These are phyloP conservation scores for Achaetomium macrosporum DNA, from an alignment of 2,329 filamentous ascomycete genomes.

Conservation along the genomic window DNA sequence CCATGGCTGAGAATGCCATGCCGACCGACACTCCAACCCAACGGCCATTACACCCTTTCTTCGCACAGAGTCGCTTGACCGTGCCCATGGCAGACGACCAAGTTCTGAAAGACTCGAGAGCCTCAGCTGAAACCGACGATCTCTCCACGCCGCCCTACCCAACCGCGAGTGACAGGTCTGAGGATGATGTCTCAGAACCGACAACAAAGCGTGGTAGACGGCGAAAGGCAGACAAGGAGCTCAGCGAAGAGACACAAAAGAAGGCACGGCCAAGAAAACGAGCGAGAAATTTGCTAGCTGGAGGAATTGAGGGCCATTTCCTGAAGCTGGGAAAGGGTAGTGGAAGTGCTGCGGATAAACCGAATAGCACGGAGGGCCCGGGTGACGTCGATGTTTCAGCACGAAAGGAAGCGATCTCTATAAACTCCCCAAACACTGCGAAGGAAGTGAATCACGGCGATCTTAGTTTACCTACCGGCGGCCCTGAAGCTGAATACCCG, in stretches of 20 bases:
- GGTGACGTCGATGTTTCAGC: not conserved
- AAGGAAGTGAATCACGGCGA: not conserved
- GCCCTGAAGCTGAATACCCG: not conserved
- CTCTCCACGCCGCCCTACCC: not conserved
- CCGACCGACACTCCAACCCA: slow-evolving; percentile 9
- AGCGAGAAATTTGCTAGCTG: slow-evolving; percentile 13
- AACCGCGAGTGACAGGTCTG: not conserved
- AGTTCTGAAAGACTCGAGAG: not conserved
- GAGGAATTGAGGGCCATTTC: slow-evolving; percentile 26
- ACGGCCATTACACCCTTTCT: slow-evolving; percentile 53
- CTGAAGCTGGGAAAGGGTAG: slow-evolving; percentile 13
- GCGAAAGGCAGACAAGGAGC: slow-evolving; percentile 24
- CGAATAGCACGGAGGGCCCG: not conserved
- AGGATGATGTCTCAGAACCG: slow-evolving; percentile 11
- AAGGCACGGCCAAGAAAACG: slow-evolving; percentile 25
- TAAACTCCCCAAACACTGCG: not conserved
- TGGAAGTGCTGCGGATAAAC: slow-evolving; percentile 11
- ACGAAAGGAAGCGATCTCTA: not conserved
- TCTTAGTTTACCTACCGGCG: not conserved
- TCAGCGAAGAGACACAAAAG: slow-evolving; percentile 18
- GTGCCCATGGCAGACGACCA: not conserved
- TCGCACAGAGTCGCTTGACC: slow-evolving; percentile 30
- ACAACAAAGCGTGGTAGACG: slow-evolving; percentile 19
- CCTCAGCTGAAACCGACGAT: not conserved
- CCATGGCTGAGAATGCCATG: slow-evolving; percentile 34